Base-by-base conservation (phyloP, 495 filamentous ascomycete genomes). In the Neurospora tetraspora region DNA sequence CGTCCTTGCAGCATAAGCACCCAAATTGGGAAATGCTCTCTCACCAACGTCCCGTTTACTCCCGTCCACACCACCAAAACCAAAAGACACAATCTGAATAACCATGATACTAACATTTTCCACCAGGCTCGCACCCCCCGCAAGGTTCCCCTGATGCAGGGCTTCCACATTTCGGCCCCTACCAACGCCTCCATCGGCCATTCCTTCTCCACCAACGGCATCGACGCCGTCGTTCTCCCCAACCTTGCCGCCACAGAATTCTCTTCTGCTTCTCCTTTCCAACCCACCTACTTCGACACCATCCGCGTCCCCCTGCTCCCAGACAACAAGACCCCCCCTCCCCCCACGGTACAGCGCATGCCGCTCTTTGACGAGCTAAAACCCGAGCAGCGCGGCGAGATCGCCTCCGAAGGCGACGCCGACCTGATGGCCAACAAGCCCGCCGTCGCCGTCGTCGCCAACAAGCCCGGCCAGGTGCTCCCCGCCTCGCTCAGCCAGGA, bases 71-170 rank as follows among this genome's bases (percentile, higher is more conserved):
- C 81, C 20, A 16, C 74, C 40, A 59, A 23, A 18, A 73, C 78
- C 53, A 72, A 10, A 16, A 23, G 9, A 61, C 53, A 16, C 27
- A 34, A 18, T 65, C 3, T 34, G 14, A 65, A 65, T n/a, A 70
- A 81, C 31, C 80, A 77, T 70, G 81, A 79, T 8, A 80, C 79
- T 34, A 74, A 74, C 2, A 74, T 76, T 5, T 18, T 78, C 76
- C 45, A 76, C 81, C 10, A 77, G 75, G 45, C 77, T 76, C 31
- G 23, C 10, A 39, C 75, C 69, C 34, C 61, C 61, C 79, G 78
- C 73, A 80, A 73, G 5, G 72, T 83, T 75, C 84, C 82, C 72
- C 75, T 86, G 71, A 86, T 86, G 84, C 84, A 86, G 75, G 84
- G 82, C 76, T 86, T 86, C 77, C 80, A 76, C 74, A 82, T 81